Percentiles rank a stretch among this genome's conserved stretches.
Evolutionary conservation across 805 yeast genomes (phyloP).

Genomic region (Saccharomycopsis vini): DNA sequence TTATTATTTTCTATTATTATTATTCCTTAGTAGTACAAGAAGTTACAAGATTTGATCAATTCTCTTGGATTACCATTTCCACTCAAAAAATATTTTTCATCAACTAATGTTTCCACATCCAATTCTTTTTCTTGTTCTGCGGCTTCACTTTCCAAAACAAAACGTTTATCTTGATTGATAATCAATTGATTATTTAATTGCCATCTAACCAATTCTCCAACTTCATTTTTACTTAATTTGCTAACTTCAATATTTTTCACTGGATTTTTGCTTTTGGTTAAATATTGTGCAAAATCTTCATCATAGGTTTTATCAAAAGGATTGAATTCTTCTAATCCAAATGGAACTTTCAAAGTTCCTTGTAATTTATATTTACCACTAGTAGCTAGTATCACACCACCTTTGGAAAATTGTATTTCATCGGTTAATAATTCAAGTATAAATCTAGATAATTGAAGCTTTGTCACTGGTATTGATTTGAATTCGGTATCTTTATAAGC

Average conservation of each 20-base stretch:
- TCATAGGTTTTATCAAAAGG: slow-evolving; percentile 48
- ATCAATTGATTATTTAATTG: slow-evolving; percentile 33
- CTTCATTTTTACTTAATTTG: slow-evolving; percentile 38
- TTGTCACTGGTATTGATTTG: slow-evolving; percentile 45
- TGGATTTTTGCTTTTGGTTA: slow-evolving; percentile 24
- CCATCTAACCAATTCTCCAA: slow-evolving; percentile 33
- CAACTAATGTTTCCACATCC: slow-evolving; percentile 30
- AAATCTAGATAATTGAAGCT: slow-evolving; percentile 55
- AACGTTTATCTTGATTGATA: slow-evolving; percentile 23
- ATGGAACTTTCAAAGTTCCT: slow-evolving; percentile 51
- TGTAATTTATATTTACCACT: slow-evolving; percentile 44
- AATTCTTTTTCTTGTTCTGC: slow-evolving; percentile 1
- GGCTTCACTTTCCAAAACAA: slow-evolving; percentile 17
- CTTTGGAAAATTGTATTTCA: slow-evolving; percentile 36
- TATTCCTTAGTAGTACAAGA: slow-evolving; percentile 22
- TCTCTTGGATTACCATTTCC: slow-evolving; percentile 63
- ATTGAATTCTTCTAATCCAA: slow-evolving; percentile 43
- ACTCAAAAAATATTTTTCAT: slow-evolving; percentile 43
- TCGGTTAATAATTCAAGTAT: slow-evolving; percentile 36
- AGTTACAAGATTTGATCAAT: slow-evolving; percentile 34
- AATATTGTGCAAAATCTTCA: slow-evolving; percentile 33
- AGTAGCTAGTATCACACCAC: slow-evolving; percentile 59
- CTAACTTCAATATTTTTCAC: slow-evolving; percentile 33
- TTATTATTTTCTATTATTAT: too few species aligned
- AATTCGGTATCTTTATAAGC: slow-evolving; percentile 51